Evolutionary conservation across 805 yeast genomes (phyloP), one percentile per base, ranked within the genome.

Genomic region (Kluyveromyces aestuarii): DNA sequence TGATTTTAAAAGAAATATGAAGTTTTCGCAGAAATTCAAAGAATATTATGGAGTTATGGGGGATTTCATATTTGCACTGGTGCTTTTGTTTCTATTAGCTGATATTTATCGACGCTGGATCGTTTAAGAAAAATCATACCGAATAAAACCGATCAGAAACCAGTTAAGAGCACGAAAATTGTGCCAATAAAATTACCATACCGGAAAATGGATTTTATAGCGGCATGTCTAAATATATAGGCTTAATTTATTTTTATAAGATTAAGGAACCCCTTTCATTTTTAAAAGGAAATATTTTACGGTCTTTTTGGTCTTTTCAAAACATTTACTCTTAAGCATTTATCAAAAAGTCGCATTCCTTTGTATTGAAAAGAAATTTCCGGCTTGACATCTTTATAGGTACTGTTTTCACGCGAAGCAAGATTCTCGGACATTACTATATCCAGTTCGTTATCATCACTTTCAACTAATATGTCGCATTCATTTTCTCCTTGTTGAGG

Each of bases 231-330:
- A 21, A 21, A 21, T 21, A 21, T 3, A 21, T 21, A 21, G 25
- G 6, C 25, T 21, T 21, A 6, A 6, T 21, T 21, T 21, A 3
- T 13, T 30, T 7, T 30, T 13, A 13, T 30, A 30, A 21, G 3
- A 6, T 21, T 13, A 30, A 30, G 33, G 10, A 27, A 10, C 10
- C 8, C 10, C 33, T 27, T 27, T 10, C 33, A 8, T 27, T 10
- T 10, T 8, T 27, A 27, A 27, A 8, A 27, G 11, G 14, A 30
- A 30, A 13, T 7, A 3, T 16, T 7, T 25, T 33, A 33, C 14
- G 8, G 17, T 11, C 68, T 57, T 52, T 56, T 61, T 25, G 69
- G 69, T 27, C 69, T 52, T 38, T 56, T 57, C 10, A 64, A 50
- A 9, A 65, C 59, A 45, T 64, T 64, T 3, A 63, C 51, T 38